Evolutionary conservation across 2,329 filamentous ascomycete genomes (phyloP).

Genomic region (Pseudogymnoascus sp.): DNA sequence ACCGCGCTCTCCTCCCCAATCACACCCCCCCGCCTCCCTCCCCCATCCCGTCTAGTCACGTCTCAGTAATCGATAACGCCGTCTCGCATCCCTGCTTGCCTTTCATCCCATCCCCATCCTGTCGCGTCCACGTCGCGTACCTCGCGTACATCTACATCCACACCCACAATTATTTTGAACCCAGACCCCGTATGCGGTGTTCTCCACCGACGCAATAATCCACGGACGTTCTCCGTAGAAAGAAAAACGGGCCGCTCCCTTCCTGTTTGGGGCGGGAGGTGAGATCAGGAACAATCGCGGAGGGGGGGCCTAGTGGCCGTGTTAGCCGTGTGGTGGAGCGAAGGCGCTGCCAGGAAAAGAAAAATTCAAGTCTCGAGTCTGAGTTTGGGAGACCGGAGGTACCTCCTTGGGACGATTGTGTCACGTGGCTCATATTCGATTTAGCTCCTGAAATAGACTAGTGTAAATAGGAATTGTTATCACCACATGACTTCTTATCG

Average conservation of each 20-base stretch:
- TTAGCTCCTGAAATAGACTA: neutral
- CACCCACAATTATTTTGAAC: too few relatives aligned
- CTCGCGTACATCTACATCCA: too few relatives aligned
- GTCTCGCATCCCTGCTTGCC: neutral
- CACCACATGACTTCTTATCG: neutral
- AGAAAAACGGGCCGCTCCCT: neutral
- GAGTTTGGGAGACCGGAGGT: neutral
- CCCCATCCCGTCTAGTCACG: neutral
- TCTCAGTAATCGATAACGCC: neutral
- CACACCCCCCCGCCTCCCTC: neutral
- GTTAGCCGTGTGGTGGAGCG: neutral
- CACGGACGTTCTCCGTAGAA: too few relatives aligned
- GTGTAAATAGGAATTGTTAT: neutral
- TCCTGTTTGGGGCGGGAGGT: neutral
- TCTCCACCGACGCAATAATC: too few relatives aligned
- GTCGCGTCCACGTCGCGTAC: neutral
- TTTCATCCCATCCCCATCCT: neutral
- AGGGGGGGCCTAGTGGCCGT: neutral
- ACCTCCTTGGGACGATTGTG: neutral
- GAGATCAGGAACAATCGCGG: neutral
- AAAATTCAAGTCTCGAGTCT: neutral
- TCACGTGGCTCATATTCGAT: neutral
- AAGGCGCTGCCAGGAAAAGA: neutral
- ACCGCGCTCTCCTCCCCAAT: neutral
- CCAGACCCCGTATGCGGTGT: neutral